Base-by-base conservation (phyloP, 768 basidiomycete species). In the Lyophyllum decastes region DNA sequence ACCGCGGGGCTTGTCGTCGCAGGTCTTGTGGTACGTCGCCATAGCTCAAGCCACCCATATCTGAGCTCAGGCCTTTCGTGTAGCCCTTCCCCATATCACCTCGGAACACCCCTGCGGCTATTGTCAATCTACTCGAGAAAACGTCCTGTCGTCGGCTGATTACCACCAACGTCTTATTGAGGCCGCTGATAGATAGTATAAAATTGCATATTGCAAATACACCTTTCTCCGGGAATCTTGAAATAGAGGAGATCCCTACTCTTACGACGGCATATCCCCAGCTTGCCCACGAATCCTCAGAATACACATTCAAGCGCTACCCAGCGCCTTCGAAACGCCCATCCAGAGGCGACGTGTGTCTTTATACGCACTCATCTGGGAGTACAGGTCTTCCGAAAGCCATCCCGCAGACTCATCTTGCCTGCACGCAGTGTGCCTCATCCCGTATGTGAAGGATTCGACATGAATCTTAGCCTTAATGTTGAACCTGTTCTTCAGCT, bases 371-470 rank as follows among this genome's bases (percentile, higher is more conserved):
- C 52, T 79, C 78, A 0, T 77, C 78, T 0, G 76, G 76, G 12
- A 76, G 77, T 44, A 75, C 77, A 0, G 74, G 76, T 1, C 69
- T 72, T 22, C 75, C 76, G 0, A 76, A 75, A 49, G 64, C 76
- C 1, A 72, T 78, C 38, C 61, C 68, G 1, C 64, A 69, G 38
- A 73, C 65, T 2, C 50, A 71, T 44, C 43, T 58, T 0, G 64
- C 57, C 7, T 49, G 59, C 4, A 38, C 63, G 2, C 64, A 71
- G 8, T 75, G 68, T 69, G 65, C 63, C 4, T 38, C 52, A 7
- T 60, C 58, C 9, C 58, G 75, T 76, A 49, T 50, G 72, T 64
- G 17, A 8, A 24, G 2, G 38, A 9, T 16, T 26, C 21, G 38
- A 1, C 1, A 9, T 17, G 10, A 12, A 21, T 10, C 5, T 38